Conservation (phyloP, 371 early-diverging fungal genomes). For the Mortierella sp. region DNA sequence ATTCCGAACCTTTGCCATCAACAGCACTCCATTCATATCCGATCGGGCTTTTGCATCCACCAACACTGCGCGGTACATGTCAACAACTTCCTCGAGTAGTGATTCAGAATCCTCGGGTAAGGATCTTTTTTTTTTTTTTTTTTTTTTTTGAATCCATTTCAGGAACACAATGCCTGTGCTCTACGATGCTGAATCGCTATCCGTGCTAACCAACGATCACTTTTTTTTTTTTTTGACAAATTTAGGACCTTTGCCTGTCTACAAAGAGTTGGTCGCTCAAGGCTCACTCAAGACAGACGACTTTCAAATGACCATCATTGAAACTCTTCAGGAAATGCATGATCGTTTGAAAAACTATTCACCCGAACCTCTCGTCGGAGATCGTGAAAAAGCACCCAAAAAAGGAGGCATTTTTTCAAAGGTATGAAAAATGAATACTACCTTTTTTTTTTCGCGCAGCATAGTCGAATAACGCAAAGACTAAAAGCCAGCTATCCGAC, state of each 20-base stretch:
- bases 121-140: background rate
- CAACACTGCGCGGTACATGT: conserved; percentile 5
- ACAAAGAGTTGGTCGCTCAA: conserved; percentile 52
- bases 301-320: conserved; percentile 71
- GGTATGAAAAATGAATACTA: conserved; percentile 31
- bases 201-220: background rate
- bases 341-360: conserved; percentile 62
- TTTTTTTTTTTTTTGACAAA: background rate
- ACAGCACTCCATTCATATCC: conserved; percentile 22
- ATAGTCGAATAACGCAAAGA: no score
- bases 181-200: no score
- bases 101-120: background rate
- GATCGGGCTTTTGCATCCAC: background rate
- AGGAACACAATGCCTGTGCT: background rate
- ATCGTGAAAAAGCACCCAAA: conserved; percentile 13
- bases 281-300: conserved; percentile 63
- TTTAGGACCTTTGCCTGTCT: conserved; percentile 57
- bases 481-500: no score
- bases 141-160: background rate
- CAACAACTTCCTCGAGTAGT: background rate
- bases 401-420: conserved; percentile 55
- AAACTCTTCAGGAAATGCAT: conserved; percentile 67
- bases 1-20: conserved; percentile 15
- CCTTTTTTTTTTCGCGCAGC: background rate
- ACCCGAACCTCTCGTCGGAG: conserved; percentile 56